Conservation (phyloP, 805 yeast species). For the Tetrapisispora phaffii region DNA sequence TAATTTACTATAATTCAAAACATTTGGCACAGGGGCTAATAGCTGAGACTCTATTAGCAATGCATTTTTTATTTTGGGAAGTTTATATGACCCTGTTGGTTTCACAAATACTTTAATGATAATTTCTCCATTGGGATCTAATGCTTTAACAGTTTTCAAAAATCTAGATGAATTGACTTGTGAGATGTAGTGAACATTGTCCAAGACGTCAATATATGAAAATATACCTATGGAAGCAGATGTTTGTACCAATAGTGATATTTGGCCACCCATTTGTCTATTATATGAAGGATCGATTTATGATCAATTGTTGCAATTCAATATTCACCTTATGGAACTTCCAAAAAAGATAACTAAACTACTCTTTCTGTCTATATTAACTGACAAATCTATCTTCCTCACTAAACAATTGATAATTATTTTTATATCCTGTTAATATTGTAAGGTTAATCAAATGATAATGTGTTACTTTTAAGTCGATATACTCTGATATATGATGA, state of each 20-base stretch:
- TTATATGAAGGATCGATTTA: too few species aligned
- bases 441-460: too few species aligned
- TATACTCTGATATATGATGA: too few species aligned
- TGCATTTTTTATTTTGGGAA: constrained; percentile 22
- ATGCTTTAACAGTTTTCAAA: constrained; percentile 74
- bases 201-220: constrained; percentile 76
- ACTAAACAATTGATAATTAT: too few species aligned
- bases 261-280: constrained; percentile 71
- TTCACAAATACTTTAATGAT: constrained; percentile 78
- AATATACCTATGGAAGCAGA: constrained; percentile 88
- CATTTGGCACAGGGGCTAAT: constrained; percentile 47
- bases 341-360: too few species aligned
- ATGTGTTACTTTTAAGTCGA: too few species aligned
- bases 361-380: too few species aligned
- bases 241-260: constrained; percentile 79
- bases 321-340: too few species aligned
- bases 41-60: constrained; percentile 28
- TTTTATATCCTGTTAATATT: too few species aligned
- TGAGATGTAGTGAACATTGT: constrained; percentile 62
- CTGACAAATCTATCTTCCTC: too few species aligned
- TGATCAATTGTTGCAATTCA: too few species aligned
- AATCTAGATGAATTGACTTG: constrained; percentile 75
- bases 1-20: constrained; percentile 60
- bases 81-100: constrained; percentile 34
- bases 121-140: constrained; percentile 61